These are phyloP conservation scores for Poa annua DNA, from an alignment of 176 grass and related monocot species.

Conservation along the genomic window DNA sequence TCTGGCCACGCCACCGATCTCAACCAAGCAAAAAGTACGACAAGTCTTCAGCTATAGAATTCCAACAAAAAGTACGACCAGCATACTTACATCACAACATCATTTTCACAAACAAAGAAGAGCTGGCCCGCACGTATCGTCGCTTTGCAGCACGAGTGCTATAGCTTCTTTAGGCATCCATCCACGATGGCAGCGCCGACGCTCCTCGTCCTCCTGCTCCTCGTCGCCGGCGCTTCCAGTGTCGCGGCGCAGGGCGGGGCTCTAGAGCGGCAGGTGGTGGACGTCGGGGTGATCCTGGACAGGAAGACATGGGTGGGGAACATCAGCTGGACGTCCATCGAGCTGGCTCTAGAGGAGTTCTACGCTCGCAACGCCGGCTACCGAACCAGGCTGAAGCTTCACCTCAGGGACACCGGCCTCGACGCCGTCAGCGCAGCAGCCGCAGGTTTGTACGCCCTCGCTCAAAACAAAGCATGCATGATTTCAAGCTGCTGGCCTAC, in stretches of 20 bases:
- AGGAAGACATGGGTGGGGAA: slow-evolving; percentile 51
- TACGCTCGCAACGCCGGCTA: slow-evolving; percentile 21
- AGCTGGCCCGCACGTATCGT: not conserved
- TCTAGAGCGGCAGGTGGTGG: slow-evolving; percentile 38
- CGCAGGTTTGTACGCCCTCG: slow-evolving; percentile 43
- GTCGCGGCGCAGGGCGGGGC: not conserved
- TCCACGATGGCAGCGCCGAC: slow-evolving; percentile 36
- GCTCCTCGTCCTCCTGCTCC: slow-evolving; percentile 16
- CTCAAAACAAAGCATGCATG: no score
- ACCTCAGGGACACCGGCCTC: slow-evolving; percentile 46
- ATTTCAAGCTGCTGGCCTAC: no score
- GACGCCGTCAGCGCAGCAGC: slow-evolving; percentile 50
- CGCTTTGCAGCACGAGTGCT: not conserved
- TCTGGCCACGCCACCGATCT: not conserved
- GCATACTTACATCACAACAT: not conserved
- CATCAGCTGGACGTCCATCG: slow-evolving; percentile 73
- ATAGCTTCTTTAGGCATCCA: not conserved
- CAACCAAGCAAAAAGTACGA: not conserved
- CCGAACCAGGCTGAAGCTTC: slow-evolving; percentile 48
- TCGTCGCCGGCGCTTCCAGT: not conserved
- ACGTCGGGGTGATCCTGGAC: slow-evolving; percentile 77
- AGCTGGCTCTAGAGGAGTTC: slow-evolving; percentile 68
- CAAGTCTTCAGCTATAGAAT: not conserved
- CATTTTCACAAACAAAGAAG: no score
- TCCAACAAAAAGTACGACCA: not conserved